Evolutionary conservation across 345 rosid species (phyloP).

Genomic region (Sisymbrium irio): DNA sequence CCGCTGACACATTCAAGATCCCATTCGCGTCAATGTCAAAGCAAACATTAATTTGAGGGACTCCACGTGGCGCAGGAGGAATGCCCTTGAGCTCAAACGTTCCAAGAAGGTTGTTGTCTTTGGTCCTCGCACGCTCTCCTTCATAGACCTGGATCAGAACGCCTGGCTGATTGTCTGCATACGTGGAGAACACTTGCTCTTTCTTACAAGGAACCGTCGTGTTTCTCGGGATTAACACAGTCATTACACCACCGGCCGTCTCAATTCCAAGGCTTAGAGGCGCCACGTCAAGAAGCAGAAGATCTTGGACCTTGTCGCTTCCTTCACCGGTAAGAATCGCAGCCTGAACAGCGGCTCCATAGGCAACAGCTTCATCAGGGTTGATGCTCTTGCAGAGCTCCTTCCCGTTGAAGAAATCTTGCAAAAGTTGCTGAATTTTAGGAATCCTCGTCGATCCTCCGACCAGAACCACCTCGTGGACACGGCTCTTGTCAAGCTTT

Average conservation of each 20-base stretch:
- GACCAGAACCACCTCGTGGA: constrained; percentile 43
- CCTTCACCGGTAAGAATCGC: constrained; percentile 49
- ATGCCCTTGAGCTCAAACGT: constrained; percentile 49
- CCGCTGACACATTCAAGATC: constrained; percentile 43
- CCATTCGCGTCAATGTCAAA: constrained; percentile 47
- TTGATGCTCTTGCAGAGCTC: constrained; percentile 50
- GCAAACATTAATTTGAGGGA: constrained; percentile 46
- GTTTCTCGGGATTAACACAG: constrained; percentile 44
- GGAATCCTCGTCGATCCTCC: constrained; percentile 54
- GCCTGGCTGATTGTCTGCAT: constrained; percentile 43
- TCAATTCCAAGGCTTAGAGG: constrained; percentile 47
- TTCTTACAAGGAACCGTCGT: constrained; percentile 47
- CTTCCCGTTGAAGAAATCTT: constrained; percentile 47
- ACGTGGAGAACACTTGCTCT: constrained; percentile 46
- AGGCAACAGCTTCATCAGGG: constrained; percentile 52
- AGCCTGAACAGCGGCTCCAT: constrained; percentile 52
- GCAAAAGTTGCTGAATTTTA: constrained; percentile 45
- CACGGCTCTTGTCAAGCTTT: constrained; percentile 38
- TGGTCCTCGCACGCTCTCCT: constrained; percentile 50
- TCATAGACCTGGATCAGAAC: constrained; percentile 50
- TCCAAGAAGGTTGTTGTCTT: constrained; percentile 48
- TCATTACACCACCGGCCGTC: constrained; percentile 53
- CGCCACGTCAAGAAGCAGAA: constrained; percentile 44
- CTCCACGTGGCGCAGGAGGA: constrained; percentile 52
- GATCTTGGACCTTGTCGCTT: constrained; percentile 45